Conservation (phyloP, 2,329 filamentous ascomycete genomes). For the Cladosporium sp. region DNA sequence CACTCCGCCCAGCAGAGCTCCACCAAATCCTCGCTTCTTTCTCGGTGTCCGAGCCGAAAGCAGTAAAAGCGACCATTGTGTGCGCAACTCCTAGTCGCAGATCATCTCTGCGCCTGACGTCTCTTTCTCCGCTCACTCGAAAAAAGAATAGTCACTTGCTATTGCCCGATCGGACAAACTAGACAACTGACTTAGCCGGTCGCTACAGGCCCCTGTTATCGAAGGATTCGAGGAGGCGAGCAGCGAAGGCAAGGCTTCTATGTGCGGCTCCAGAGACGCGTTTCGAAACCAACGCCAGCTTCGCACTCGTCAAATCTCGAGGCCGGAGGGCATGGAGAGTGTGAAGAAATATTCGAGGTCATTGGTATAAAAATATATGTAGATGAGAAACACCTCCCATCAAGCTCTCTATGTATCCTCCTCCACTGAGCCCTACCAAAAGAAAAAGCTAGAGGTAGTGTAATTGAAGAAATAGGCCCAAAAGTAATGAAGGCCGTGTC, state of each 20-base stretch:
- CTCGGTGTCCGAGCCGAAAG: not conserved
- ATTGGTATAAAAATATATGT: not conserved
- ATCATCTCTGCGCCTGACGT: not conserved
- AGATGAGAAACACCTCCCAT: not conserved
- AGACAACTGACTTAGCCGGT: not conserved
- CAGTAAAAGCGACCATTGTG: not conserved
- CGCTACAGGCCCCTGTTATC: not conserved
- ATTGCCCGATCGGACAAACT: too few species aligned
- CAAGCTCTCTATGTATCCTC: not conserved
- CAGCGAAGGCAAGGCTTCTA: not conserved
- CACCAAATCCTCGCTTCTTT: not conserved
- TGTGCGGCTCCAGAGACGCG: not conserved
- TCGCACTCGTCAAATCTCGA: not conserved
- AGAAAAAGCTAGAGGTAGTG: not conserved
- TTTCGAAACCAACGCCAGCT: not conserved
- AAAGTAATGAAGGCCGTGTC: not conserved
- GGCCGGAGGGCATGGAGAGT: not conserved
- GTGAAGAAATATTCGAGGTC: not conserved
- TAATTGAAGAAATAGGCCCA: not conserved
- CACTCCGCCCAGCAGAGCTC: not conserved
- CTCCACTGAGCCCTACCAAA: not conserved
- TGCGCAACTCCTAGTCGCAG: not conserved
- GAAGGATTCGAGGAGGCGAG: not conserved
- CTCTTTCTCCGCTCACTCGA: not conserved
- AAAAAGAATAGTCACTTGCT: too few species aligned